A percentile compares a stretch with the other conserved stretches of the same genome.
These are phyloP conservation scores for Plenodomus tracheiphilus DNA, from an alignment of 2,329 filamentous ascomycete species.

Conservation along the genomic window DNA sequence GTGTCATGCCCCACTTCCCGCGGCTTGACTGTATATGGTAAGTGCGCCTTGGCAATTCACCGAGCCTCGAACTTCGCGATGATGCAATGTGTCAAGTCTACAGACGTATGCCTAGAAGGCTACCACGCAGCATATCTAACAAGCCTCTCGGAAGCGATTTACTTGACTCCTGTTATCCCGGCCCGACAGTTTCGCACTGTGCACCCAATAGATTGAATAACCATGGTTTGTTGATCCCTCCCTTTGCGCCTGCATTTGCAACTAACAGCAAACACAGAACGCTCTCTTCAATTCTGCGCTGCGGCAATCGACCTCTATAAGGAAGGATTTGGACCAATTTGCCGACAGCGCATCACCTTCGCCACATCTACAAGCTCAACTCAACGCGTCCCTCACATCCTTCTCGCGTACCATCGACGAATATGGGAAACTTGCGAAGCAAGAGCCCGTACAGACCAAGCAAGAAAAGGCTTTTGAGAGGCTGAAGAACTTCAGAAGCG, in stretches of 20 bases:
- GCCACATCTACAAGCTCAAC: slow-evolving; percentile 61
- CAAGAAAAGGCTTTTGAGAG: slow-evolving; percentile 88
- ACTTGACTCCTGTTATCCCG: no score
- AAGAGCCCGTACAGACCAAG: slow-evolving; percentile 88
- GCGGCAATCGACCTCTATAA: slow-evolving; percentile 80
- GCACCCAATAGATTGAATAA: no score
- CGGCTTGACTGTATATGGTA: not conserved
- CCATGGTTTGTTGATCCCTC: not conserved
- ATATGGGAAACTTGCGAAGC: slow-evolving; percentile 81
- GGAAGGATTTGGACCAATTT: slow-evolving; percentile 73
- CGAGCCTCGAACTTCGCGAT: slow-evolving; percentile 17
- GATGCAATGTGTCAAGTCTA: slow-evolving; percentile 40
- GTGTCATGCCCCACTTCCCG: not conserved
- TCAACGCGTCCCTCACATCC: slow-evolving; percentile 64
- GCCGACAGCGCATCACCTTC: slow-evolving; percentile 62
- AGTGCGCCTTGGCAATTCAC: slow-evolving; percentile 16
- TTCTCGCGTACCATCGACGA: slow-evolving; percentile 92
- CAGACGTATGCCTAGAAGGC: slow-evolving; percentile 15
- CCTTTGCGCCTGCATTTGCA: not conserved
- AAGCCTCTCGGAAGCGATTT: no score
- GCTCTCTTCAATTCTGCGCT: slow-evolving; percentile 83
- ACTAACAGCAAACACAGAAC: slow-evolving; percentile 58
- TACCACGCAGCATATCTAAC: no score
- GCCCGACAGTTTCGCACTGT: no score
- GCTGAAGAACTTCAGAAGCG: slow-evolving; percentile 79